phyloP scores from a whole-genome alignment of 805 yeast species.

The Candida sphagnicola region DNA sequence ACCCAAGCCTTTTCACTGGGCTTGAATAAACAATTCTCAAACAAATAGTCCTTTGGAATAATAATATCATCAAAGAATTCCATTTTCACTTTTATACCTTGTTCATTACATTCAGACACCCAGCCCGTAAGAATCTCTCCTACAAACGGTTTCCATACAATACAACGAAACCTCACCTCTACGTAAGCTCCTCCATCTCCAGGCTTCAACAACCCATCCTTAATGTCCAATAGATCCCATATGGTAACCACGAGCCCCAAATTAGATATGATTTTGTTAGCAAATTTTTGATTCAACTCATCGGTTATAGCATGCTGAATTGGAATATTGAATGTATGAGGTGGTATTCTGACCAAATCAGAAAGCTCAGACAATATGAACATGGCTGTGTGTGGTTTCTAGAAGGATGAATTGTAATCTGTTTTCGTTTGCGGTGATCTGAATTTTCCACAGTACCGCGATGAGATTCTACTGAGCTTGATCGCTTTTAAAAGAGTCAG shows the following conservation, averaged over 20 bases:
- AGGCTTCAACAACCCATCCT: constrained; percentile 86
- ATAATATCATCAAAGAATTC: constrained; percentile 91
- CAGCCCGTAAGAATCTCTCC: constrained; percentile 93
- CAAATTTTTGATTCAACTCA: constrained; percentile 78
- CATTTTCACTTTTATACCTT: constrained; percentile 80
- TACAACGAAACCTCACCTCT: constrained; percentile 66
- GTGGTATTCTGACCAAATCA: constrained; percentile 86
- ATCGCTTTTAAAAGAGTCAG: neutral
- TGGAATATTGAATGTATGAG: constrained; percentile 73
- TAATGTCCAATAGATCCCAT: constrained; percentile 77
- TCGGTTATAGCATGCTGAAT: constrained; percentile 69
- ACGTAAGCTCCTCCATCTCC: constrained; percentile 92
- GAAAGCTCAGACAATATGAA: constrained; percentile 77
- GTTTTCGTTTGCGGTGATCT: too few species aligned
- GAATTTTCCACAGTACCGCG: neutral
- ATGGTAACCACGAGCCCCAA: constrained; percentile 81
- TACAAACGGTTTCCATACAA: constrained; percentile 89
- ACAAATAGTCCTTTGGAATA: constrained; percentile 77
- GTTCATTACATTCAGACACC: constrained; percentile 83
- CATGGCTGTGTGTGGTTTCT: constrained; percentile 42
- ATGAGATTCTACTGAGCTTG: neutral
- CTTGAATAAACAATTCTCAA: constrained; percentile 67
- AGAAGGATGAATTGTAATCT: too few species aligned
- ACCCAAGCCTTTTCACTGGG: constrained; percentile 92
- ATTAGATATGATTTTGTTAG: constrained; percentile 80